Conservation (phyloP, 2,329 filamentous ascomycete genomes). For the Zasmidium angulare region DNA sequence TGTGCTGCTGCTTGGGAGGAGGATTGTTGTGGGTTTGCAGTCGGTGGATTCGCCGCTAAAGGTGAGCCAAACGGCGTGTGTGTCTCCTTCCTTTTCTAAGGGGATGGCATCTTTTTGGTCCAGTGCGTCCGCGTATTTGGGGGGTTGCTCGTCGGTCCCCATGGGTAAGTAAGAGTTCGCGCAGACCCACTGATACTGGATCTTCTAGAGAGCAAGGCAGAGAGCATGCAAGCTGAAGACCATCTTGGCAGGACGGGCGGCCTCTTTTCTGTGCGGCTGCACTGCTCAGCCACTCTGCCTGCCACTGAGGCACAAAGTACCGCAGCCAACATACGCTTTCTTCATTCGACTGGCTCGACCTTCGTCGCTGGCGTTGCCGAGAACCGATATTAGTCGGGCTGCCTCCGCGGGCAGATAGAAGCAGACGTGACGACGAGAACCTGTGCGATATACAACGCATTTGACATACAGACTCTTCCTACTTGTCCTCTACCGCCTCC, state of each 20-base stretch:
- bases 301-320: no score
- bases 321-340: no score
- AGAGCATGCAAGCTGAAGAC: not conserved
- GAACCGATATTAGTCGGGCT: not conserved
- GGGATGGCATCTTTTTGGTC: not conserved
- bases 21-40: not conserved
- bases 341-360: no score
- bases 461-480: not conserved
- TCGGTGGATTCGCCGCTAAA: not conserved
- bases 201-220: no score
- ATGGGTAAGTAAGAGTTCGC: no score
- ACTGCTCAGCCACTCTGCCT: no score
- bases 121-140: not conserved
- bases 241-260: not conserved
- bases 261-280: no score
- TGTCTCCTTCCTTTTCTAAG: not conserved
- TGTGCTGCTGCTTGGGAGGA: not conserved
- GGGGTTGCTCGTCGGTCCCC: not conserved
- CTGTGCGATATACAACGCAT: not conserved
- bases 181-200: no score
- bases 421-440: not conserved
- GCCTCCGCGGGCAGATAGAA: not conserved
- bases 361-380: not conserved
- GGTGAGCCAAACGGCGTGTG: not conserved
- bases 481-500: conserved; percentile 18